A percentile compares a stretch with the other conserved stretches of the same genome.
These are phyloP conservation scores for Fusarium sp. DNA, from an alignment of 2,329 filamentous ascomycete genomes.

Conservation along the genomic window DNA sequence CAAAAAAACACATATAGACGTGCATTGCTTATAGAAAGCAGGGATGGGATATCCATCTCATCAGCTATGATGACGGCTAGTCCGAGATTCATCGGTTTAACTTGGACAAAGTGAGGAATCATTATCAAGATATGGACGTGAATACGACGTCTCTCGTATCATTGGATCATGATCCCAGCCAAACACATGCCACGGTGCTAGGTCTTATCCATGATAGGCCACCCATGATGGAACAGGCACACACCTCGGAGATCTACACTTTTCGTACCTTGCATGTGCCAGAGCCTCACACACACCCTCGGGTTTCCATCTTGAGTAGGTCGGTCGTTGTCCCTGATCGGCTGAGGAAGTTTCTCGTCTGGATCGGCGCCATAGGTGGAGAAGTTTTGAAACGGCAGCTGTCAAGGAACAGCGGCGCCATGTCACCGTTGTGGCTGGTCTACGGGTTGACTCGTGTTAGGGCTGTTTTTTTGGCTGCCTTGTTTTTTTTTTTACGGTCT, in stretches of 20 bases:
- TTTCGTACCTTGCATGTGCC: slow-evolving; percentile 11
- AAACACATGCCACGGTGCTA: background rate
- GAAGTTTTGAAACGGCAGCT: slow-evolving; percentile 29
- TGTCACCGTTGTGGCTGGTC: slow-evolving; percentile 3
- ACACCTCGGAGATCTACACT: slow-evolving; percentile 7
- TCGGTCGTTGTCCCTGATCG: background rate
- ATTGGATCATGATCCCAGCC: slow-evolving; percentile 20
- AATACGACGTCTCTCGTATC: background rate
- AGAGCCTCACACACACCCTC: slow-evolving; percentile 3
- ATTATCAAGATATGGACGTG: background rate
- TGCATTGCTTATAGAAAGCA: background rate
- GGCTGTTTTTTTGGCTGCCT: background rate
- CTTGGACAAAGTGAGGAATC: background rate
- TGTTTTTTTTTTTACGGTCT: background rate
- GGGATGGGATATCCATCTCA: background rate
- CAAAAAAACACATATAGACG: slow-evolving; percentile 10
- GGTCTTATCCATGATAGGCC: slow-evolving; percentile 1
- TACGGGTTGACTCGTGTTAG: slow-evolving; percentile 10
- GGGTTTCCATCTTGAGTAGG: background rate
- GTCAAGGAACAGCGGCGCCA: slow-evolving; percentile 20
- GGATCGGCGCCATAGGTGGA: slow-evolving; percentile 13
- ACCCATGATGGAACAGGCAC: background rate
- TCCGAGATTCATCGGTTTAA: background rate
- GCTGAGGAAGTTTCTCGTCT: background rate
- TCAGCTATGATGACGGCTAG: background rate